Base-by-base conservation (phyloP, 2,329 filamentous ascomycete genomes). In the Chaetomium globosum region DNA sequence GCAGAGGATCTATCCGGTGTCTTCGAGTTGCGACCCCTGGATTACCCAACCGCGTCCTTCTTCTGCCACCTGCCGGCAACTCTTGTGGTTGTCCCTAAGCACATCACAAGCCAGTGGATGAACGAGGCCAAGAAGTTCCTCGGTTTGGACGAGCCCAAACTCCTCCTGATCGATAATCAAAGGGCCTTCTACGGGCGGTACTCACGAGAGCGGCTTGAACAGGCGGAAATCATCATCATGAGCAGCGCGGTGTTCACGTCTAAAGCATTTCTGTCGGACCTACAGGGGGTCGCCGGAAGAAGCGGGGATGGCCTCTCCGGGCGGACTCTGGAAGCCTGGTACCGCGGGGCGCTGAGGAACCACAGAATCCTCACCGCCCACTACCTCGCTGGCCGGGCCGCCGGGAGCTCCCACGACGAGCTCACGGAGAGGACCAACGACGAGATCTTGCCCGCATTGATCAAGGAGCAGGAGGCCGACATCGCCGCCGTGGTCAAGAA, bases 51-150 rank as follows among this genome's bases (percentile, higher is more conserved):
- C 0, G 16, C 56, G 6, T n/a, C 59, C 21, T 63, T 63, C 43
- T 72, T 73, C 55, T 49, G 71, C n/a, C 74, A 75, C 43, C 68
- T 79, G 10, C 66, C 74, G 7, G 79, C 77, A 0, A 78, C 77
- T 1, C 73, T 82, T 28, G 69, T 81, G 3, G 68, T 81, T 8
- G 79, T 77, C 1, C 80, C 80, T 0, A 66, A 65, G 2, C 78
- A 80, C 65, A 74, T 82, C 28, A 74, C 78, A 1, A 52, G 67
- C 0, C 80, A 82, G 63, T 82, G 80, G 80, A 63, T 59, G 4
- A 46, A 58, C 0, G 78, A 81, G 65, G 71, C 73, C 1, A 13
- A 21, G 0, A 72, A 70, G 8, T 81, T 81, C 64, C 69, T 79
- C 10, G 67, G 71, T 1, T 51, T 72, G 43, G 36, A 56, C 0